Evolutionary conservation across 768 basidiomycete species (phyloP).

Genomic region (Hygrocybe punicea): DNA sequence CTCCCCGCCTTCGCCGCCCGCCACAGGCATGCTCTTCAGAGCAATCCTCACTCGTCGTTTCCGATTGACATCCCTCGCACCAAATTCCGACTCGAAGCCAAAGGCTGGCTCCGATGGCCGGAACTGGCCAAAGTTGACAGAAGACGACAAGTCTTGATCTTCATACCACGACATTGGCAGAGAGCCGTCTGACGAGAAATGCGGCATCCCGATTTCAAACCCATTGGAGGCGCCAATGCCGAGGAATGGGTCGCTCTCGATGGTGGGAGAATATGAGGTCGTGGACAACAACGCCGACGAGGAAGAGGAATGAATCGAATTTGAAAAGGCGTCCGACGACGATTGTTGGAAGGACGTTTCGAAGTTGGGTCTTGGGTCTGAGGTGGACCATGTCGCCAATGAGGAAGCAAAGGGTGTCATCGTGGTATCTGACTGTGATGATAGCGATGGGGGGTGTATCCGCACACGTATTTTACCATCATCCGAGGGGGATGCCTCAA

Average conservation of each 20-base stretch:
- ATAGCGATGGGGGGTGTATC: constrained; percentile 58
- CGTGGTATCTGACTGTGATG: constrained; percentile 29
- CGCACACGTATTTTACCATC: constrained; percentile 72
- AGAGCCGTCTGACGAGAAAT: background rate
- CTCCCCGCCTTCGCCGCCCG: constrained; percentile 67
- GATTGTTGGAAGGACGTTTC: constrained; percentile 5
- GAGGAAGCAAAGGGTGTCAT: constrained; percentile 24
- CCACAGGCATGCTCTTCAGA: constrained; percentile 58
- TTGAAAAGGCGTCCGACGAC: constrained; percentile 32
- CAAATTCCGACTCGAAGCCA: constrained; percentile 35
- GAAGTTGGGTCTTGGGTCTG: constrained; percentile 20
- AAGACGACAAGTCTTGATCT: constrained; percentile 18
- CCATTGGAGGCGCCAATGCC: constrained; percentile 42
- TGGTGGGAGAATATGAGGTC: background rate
- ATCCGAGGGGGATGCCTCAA: constrained; percentile 60
- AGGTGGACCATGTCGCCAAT: constrained; percentile 24
- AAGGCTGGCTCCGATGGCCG: constrained; percentile 16
- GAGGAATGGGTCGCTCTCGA: constrained; percentile 55
- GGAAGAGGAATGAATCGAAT: constrained; percentile 27
- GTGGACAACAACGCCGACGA: constrained; percentile 28
- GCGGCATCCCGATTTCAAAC: background rate
- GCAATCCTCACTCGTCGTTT: constrained; percentile 64
- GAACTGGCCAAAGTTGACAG: background rate
- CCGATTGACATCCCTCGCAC: constrained; percentile 31
- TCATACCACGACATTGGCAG: background rate